phyloP scores from a whole-genome alignment of 768 basidiomycete genomes.

The Leccinum barrowsii region DNA sequence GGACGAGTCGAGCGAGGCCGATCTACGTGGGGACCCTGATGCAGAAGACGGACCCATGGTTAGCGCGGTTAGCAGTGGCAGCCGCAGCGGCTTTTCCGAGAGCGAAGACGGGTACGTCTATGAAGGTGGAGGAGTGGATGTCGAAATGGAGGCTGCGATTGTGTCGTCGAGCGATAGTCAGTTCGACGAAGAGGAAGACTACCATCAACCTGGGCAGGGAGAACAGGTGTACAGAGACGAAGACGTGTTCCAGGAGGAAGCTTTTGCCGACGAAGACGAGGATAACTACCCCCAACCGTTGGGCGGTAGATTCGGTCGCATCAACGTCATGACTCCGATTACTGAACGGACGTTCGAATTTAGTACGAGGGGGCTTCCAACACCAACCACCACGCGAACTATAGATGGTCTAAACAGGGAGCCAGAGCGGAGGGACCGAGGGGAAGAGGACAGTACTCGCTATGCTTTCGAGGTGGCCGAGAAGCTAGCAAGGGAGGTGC shows the following conservation, averaged over 20 bases:
- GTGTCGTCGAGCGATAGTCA: conserved; percentile 32
- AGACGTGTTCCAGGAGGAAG: conserved; percentile 28
- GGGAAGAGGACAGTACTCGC: conserved; percentile 31
- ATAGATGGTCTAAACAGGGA: conserved; percentile 30
- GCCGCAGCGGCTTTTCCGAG: conserved; percentile 30
- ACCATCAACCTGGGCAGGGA: conserved; percentile 10
- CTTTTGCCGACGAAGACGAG: conserved; percentile 30
- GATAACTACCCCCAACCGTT: conserved; percentile 43
- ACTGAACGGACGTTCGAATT: conserved; percentile 92
- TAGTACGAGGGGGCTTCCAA: conserved; percentile 48
- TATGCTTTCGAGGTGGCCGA: conserved; percentile 56
- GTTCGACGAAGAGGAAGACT: conserved; percentile 30
- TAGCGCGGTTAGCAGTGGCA: conserved; percentile 21
- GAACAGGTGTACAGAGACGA: conserved; percentile 20
- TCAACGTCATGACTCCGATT: conserved; percentile 97
- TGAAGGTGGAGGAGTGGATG: conserved; percentile 26
- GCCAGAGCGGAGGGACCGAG: conserved; percentile 14
- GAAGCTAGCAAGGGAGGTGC: conserved; percentile 50
- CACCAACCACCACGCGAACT: conserved; percentile 47
- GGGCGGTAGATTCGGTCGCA: conserved; percentile 73
- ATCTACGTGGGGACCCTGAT: conserved; percentile 19
- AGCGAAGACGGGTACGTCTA: conserved; percentile 35
- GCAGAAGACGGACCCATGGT: conserved; percentile 21
- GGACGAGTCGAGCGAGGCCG: conserved; percentile 32
- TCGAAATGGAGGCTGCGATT: conserved; percentile 24